These are phyloP conservation scores for bread wheat (Triticum aestivum) DNA, from an alignment of 176 grass and related monocot species.

Conservation along the genomic window IWGSC_CS_RefSeq_v2.1 NC_057804.1:666510775-666511274, in stretches of 20 bases:
- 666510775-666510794: slow-evolving; percentile 46
- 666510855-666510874: slow-evolving; percentile 36
- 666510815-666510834: slow-evolving; percentile 17
- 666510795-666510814: slow-evolving; percentile 40
- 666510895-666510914: neutral
- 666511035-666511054: no score
- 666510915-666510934: neutral
- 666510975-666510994: neutral
- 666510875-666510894: neutral
- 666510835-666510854: slow-evolving; percentile 24
- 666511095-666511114: no score
- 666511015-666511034: neutral
- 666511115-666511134: no score
- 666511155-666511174: no score
- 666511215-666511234: no score
- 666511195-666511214: no score
- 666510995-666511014: neutral
- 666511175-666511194: no score
- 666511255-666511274: no score
- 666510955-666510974: neutral
- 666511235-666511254: no score
- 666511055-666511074: no score
- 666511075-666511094: no score
- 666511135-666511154: no score
- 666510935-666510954: neutral